Evolutionary conservation across 2,329 filamentous ascomycete species (phyloP), one percentile per base, ranked within the genome.

Genomic region (Botrytis elliptica): DNA sequence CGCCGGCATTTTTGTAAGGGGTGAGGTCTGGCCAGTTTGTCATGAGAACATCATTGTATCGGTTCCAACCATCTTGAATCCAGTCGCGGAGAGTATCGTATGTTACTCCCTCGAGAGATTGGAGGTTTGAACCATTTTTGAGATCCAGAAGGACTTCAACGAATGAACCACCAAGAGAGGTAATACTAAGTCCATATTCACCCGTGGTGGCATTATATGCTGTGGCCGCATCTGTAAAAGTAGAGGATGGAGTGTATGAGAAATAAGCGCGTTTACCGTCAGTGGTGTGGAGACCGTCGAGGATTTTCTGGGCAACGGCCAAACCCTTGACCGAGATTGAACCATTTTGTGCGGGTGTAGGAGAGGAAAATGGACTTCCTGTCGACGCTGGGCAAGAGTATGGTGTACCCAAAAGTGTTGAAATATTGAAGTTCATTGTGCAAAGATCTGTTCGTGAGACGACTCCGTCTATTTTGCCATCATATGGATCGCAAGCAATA

Each of bases 61-160:
- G 82, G 82, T 68, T 85, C 78, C 82, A 85, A 83, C 14, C 84
- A 89, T 87, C 87, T 12, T 79, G 82, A 59, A 88, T 89, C 86
- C 86, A 89, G 22, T 84, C 82, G n/a, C 83, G 82, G 8, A 89
- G 82, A 0, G 85, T 88, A 78, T 89, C 86, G 79, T 89, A 89
- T 38, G 86, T 88, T 40, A 89, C 84, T 73, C 82, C 80, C 75
- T 85, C 79, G 9, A 88, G 81, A 63, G 80, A 79, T 9, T 81
- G 78, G n/a, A 87, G 80, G 77, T 84, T 86, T 73, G 82, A 81
- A 22, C 81, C 72, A 71, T 85, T 77, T 3, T 80, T 70, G 1
- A 85, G 80, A 75, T 86, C 75, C 18, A 87, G 71, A 75, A 83
- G 85, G 7, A 82, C 82, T 33, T 82, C 80, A 1, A 86, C 81